These are phyloP conservation scores for Millerozyma acaciae DNA, from an alignment of 805 yeast genomes.

Conservation along the genomic window DNA sequence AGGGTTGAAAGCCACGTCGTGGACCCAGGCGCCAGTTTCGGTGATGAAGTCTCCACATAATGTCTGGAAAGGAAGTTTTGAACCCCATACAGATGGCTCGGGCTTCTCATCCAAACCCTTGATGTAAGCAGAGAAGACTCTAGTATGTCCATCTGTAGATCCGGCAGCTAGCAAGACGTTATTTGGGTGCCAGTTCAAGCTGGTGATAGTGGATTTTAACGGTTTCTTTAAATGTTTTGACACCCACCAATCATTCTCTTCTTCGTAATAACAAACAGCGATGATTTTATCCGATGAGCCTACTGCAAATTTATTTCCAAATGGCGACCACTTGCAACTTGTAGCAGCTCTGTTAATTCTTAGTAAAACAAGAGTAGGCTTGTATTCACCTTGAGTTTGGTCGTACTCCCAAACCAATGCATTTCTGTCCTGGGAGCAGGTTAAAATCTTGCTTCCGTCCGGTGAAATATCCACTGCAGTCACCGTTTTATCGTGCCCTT, in stretches of 20 bases:
- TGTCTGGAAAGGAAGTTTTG: conserved; percentile 90
- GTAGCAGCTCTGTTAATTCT: conserved; percentile 96
- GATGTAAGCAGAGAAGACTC: conserved; percentile 84
- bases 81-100: conserved; percentile 84
- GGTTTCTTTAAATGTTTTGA: conserved; percentile 96
- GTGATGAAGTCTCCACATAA: conserved; percentile 73
- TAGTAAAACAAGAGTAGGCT: conserved; percentile 87
- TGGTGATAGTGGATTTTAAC: conserved; percentile 78
- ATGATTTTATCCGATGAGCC: conserved; percentile 93
- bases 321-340: conserved; percentile 90
- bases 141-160: conserved; percentile 87
- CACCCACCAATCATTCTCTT: conserved; percentile 99
- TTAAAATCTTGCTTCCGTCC: conserved; percentile 80
- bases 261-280: conserved; percentile 95
- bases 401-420: conserved; percentile 92
- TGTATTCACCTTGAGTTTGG: conserved; percentile 52
- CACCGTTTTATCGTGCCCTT: conserved; percentile 88
- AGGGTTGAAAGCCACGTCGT: conserved; percentile 83
- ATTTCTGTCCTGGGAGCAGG: conserved; percentile 96
- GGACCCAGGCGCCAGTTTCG: conserved; percentile 84
- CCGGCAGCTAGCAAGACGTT: conserved; percentile 85
- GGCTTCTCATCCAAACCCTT: conserved; percentile 88
- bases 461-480: conserved; percentile 90
- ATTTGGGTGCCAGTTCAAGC: conserved; percentile 91
- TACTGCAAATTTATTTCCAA: conserved; percentile 93